Base-by-base conservation (phyloP, 2,329 filamentous ascomycete genomes). In the Cladosporium velox region DNA sequence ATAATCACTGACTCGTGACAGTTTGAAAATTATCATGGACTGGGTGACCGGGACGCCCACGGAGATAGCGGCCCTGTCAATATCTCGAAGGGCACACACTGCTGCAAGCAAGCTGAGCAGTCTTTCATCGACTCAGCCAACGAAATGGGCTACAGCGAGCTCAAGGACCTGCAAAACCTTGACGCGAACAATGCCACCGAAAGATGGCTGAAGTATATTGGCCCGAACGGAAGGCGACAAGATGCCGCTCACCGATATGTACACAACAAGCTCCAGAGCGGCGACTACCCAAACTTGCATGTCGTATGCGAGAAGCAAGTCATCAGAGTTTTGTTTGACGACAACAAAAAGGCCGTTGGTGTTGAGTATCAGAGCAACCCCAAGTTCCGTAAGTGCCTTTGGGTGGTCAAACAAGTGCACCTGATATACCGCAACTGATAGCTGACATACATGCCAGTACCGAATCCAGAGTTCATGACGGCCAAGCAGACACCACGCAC, bases 281-380 rank as follows among this genome's bases (percentile, higher is more conserved):
- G 81, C 1, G 76, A 82, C 2, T 80, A 86, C 57, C 81, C 85
- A 0, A 88, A 88, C 65, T 81, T 90, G 1, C 85, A 89, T 65
- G 79, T 90, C 2, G 78, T 90, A 0, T 78, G 84, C 0, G 81
- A 88, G 69, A 81, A 82, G 0, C 84, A 84, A 64, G 86, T 90
- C 1, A 76, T 82, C 0, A 81, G 82, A n/a, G 72, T 75, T 0
- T 64, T 72, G 11, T 73, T 75, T 21, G 72, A 75, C 24, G 70
- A 69, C n/a, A 67, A 72, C 41, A 72, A 79, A 30, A 86, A 79
- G 47, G 88, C 88, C 3, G 78, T 82, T 0, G 88, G 87, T 0
- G 82, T 91, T 1, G 85, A 89, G 70, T 87, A 85, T 68, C 80
- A 83, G 24, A 73, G 70, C 15, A 73, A 73, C 28, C 70, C 82